These are phyloP conservation scores for Chlamydomonas incerta DNA, from an alignment of 139 green algal species.

Conservation along the genomic window DNA sequence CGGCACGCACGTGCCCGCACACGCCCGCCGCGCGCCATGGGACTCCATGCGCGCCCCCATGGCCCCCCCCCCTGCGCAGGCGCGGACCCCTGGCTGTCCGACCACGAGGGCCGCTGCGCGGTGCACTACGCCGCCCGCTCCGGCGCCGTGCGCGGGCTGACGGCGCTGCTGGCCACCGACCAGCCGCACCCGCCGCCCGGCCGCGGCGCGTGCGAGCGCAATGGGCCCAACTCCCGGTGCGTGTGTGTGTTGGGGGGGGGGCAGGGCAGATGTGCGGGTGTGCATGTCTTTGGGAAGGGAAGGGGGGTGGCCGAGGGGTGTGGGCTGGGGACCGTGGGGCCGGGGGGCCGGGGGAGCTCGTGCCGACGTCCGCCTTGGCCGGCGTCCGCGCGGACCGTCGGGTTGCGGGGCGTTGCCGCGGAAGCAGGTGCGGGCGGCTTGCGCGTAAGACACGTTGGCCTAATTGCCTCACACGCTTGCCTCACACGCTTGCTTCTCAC, in stretches of 20 bases:
- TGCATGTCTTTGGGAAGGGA: not conserved
- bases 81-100: conserved; percentile 41
- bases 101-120: conserved; percentile 15
- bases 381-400: too few species aligned
- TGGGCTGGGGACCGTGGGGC: not conserved
- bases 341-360: too few species aligned
- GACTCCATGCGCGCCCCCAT: too few species aligned
- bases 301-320: not conserved
- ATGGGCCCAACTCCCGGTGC: not conserved
- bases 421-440: too few species aligned
- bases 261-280: not conserved
- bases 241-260: not conserved
- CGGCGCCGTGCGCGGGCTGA: conserved; percentile 2
- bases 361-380: too few species aligned
- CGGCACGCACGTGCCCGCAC: too few species aligned
- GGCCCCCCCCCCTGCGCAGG: not conserved
- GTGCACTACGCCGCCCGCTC: conserved; percentile 24
- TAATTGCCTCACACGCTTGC: too few species aligned
- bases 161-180: not conserved
- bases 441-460: too few species aligned
- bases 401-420: too few species aligned
- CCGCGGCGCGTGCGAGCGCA: too few species aligned
- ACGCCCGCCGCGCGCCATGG: not conserved
- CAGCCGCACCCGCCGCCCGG: too few species aligned
- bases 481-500: too few species aligned